Conservation (phyloP, 768 basidiomycete genomes). For the Russula dissimulans region DNA sequence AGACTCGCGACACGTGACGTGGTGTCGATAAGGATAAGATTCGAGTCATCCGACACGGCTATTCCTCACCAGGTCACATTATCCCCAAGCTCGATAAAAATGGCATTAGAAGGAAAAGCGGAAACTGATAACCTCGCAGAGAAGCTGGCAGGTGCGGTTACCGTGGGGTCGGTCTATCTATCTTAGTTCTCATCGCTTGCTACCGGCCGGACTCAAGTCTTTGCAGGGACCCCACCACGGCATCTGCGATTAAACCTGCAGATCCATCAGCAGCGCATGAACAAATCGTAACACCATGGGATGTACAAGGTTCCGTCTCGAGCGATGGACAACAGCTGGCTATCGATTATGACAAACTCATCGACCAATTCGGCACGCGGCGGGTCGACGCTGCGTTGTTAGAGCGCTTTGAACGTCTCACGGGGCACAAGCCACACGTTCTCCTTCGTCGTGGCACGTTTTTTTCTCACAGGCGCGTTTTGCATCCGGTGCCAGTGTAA, state of each 20-base stretch:
- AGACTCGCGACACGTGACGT: no score
- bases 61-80: neutral
- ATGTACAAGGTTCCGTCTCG: slow-evolving; percentile 86
- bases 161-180: neutral
- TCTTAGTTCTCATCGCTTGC: neutral
- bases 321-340: slow-evolving; percentile 83
- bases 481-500: neutral
- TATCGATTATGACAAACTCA: slow-evolving; percentile 95
- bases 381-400: slow-evolving; percentile 67
- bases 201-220: neutral
- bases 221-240: neutral
- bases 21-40: neutral
- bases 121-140: neutral
- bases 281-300: slow-evolving; percentile 95
- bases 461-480: slow-evolving; percentile 86
- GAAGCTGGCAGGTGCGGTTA: neutral
- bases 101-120: neutral
- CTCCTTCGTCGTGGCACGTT: slow-evolving; percentile 89
- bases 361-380: slow-evolving; percentile 89
- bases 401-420: slow-evolving; percentile 83
- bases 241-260: slow-evolving; percentile 27
- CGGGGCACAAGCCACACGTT: slow-evolving; percentile 80
- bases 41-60: neutral
- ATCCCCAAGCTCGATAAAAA: neutral
- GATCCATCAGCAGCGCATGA: slow-evolving; percentile 31